Evolutionary conservation across 768 basidiomycete genomes (phyloP), one percentile per base, ranked within the genome.

Genomic region (Lactarius deliciosus): DNA sequence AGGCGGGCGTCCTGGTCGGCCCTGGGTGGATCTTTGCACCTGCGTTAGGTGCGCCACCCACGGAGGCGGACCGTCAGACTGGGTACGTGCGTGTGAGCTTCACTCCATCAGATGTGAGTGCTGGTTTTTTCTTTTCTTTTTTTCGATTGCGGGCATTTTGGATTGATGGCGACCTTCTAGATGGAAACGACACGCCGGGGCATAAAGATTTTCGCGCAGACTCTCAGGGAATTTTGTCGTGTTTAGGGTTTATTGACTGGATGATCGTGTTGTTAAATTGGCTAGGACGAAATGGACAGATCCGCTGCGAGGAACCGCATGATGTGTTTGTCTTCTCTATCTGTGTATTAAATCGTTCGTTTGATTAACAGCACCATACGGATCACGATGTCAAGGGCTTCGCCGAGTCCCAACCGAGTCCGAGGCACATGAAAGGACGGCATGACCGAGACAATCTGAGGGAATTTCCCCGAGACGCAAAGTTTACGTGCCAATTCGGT

Each of bases 1-100:
- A 89, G 57, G 81, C 81, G 22, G 84, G 86, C n/a, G 80, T 93
- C 36, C 78, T 94, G 43, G 76, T 91, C 62, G 83, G 79, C 0
- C 90, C 91, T 53, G 91, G 90, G 69, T 78, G 63, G 76, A 73
- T 81, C 72, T 32, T 32, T 32, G 32, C 32, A 32, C 32, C 32
- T 32, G 1, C 32, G 32, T 32, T 7, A 5, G 32, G 32, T 32
- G 32, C 71, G 65, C 50, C 22, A 28, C 20, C 10, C 8, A 10
- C 28, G 6, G 38, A 41, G 18, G 45, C 55, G 28, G 70, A 70
- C 3, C 74, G 72, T 38, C 70, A 75, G 28, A 38, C 60, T 30
- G 86, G 85, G 1, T 85, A 88, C 72, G 82, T 84, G 73, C 81
- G 86, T 3, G 74, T 87, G 57, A 83, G 82, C 72, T 87, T 84